Conservation (phyloP, 495 filamentous ascomycete species). For the Poronia punctata region DNA sequence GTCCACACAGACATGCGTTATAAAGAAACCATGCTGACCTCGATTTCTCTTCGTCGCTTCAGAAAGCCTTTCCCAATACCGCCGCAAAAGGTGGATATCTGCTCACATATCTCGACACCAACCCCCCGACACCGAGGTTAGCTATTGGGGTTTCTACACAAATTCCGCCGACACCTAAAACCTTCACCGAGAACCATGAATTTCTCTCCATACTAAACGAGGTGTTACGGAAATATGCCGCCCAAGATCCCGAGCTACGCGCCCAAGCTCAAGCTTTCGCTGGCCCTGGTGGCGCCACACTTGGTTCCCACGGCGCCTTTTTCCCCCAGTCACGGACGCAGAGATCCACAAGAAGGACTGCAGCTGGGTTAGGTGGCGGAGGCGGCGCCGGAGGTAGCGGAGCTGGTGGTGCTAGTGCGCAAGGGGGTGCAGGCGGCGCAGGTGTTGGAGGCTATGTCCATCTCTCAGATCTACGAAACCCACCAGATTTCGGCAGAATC, state of each 20-base stretch:
- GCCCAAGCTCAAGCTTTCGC: conserved; percentile 74
- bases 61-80: conserved; percentile 67
- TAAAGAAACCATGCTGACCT: too few relatives aligned
- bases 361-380: conserved; percentile 33
- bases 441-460: conserved; percentile 86
- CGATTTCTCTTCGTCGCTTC: conserved; percentile 10
- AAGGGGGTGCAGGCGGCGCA: conserved; percentile 76
- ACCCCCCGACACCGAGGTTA: conserved; percentile 59
- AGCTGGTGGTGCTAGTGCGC: conserved; percentile 68
- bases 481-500: conserved; percentile 86
- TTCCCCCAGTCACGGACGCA: conserved; percentile 37
- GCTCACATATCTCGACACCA: conserved; percentile 68
- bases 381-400: conserved; percentile 48
- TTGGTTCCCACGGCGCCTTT: conserved; percentile 60
- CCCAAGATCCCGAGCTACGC: conserved; percentile 62
- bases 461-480: conserved; percentile 72
- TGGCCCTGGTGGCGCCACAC: conserved; percentile 64
- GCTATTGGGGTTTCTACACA: conserved; percentile 69
- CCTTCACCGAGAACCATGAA: conserved; percentile 66
- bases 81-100: conserved; percentile 41
- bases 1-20: too few relatives aligned
- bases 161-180: conserved; percentile 69
- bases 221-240: conserved; percentile 62
- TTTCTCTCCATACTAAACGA: conserved; percentile 72
- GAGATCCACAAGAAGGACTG: conserved; percentile 10